A percentile compares a stretch with the other conserved stretches of the same genome.
phyloP scores from a whole-genome alignment of 1,139 yeast species.

The Candida smagusa region DNA sequence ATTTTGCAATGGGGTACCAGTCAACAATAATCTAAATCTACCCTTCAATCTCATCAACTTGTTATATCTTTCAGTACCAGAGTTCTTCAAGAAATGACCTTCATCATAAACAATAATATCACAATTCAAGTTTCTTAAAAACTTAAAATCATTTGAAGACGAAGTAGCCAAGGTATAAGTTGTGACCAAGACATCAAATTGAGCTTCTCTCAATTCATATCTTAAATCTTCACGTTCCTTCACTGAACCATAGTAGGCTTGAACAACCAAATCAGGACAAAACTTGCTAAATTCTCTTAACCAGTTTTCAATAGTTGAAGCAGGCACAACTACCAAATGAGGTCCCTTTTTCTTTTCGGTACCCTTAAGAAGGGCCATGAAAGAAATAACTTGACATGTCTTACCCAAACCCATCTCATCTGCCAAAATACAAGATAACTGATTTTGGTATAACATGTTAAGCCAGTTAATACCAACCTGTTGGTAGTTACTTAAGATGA shows the following conservation, averaged over 20 bases:
- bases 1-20: constrained; percentile 97
- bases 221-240: constrained; percentile 82
- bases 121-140: constrained; percentile 69
- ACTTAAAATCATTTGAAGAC: constrained; percentile 74
- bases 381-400: constrained; percentile 94
- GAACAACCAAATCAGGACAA: constrained; percentile 76
- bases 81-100: constrained; percentile 94
- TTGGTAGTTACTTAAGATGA: constrained; percentile 81
- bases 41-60: constrained; percentile 84
- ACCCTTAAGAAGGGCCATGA: constrained; percentile 79
- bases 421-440: constrained; percentile 87
- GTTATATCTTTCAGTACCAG: constrained; percentile 79
- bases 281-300: constrained; percentile 88
- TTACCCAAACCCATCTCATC: constrained; percentile 99
- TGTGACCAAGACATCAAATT: constrained; percentile 89
- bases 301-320: constrained; percentile 97
- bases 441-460: constrained; percentile 68
- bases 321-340: constrained; percentile 86
- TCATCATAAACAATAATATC: constrained; percentile 93
- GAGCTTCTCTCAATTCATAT: constrained; percentile 56
- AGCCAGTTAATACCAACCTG: constrained; percentile 97
- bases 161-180: constrained; percentile 93
- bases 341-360: constrained; percentile 56
- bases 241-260: constrained; percentile 91
- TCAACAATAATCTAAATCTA: constrained; percentile 74